A percentile compares a stretch with the other conserved stretches of the same genome.
Conservation (phyloP, 768 basidiomycete genomes). For the Leccinum sublutescens region DNA sequence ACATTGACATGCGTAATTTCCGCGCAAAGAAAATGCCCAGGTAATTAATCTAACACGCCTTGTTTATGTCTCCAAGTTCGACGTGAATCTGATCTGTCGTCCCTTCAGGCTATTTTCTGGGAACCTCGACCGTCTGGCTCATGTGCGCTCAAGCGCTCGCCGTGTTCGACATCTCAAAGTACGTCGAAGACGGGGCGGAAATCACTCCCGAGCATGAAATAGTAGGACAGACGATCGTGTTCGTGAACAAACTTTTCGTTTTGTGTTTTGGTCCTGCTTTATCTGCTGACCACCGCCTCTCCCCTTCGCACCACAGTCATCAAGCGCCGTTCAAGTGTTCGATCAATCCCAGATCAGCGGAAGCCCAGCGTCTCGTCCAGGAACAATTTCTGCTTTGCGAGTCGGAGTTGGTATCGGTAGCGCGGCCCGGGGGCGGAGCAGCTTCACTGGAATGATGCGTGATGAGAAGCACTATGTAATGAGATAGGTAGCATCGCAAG, state of each 20-base stretch:
- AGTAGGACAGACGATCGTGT: constrained; percentile 12
- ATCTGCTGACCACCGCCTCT: background rate
- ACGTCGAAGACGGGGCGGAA: constrained; percentile 39
- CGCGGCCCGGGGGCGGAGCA: too few species aligned
- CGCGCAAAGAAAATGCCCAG: too few species aligned
- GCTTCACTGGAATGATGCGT: background rate
- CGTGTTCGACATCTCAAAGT: constrained; percentile 32
- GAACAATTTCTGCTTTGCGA: background rate
- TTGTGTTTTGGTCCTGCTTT: background rate
- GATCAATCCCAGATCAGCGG: background rate
- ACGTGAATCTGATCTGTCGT: too few species aligned
- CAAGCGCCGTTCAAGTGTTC: background rate
- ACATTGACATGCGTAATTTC: too few species aligned
- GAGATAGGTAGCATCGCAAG: too few species aligned
- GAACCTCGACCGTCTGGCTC: too few species aligned
- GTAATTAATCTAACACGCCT: too few species aligned
- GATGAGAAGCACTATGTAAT: background rate
- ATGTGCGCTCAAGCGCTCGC: too few species aligned
- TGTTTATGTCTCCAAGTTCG: too few species aligned
- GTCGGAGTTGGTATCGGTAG: too few species aligned
- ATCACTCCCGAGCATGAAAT: constrained; percentile 44
- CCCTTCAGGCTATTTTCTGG: too few species aligned
- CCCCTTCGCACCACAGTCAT: background rate
- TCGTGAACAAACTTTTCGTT: background rate
- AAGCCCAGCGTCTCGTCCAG: background rate